Evolutionary conservation across 306 rosid genomes (phyloP).

Genomic region (Casuarina glauca): DNA sequence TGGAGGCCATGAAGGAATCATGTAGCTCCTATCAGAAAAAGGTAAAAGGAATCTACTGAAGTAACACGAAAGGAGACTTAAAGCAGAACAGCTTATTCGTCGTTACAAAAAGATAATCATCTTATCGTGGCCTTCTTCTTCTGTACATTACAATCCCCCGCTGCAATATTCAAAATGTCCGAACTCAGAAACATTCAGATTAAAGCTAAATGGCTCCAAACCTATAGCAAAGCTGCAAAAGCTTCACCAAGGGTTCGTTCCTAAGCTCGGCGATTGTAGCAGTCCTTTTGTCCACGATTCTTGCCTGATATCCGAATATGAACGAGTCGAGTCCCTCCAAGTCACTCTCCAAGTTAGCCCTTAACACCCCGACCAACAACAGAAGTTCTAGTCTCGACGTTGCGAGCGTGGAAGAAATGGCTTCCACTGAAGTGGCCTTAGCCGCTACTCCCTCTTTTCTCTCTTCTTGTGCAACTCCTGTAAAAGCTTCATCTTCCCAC

Average conservation of each 20-base stretch:
- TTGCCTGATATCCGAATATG: conserved; percentile 42
- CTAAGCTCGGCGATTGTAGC: conserved; percentile 37
- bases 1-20: no score
- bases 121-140: no score
- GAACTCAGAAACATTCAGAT: background rate
- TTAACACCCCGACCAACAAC: background rate
- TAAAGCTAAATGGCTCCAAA: background rate
- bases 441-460: conserved; percentile 41
- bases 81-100: no score
- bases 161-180: background rate
- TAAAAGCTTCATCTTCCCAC: conserved; percentile 17
- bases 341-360: conserved; percentile 26
- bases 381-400: conserved; percentile 28
- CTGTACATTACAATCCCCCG: background rate
- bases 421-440: conserved; percentile 68
- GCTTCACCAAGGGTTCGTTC: background rate
- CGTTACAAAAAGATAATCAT: no score
- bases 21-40: no score
- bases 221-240: background rate
- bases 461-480: conserved; percentile 22
- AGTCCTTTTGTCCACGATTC: conserved; percentile 37
- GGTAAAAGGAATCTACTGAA: no score
- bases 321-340: conserved; percentile 26
- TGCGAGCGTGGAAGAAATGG: conserved; percentile 82
- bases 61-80: no score